Percentiles rank a stretch among this genome's conserved stretches.
Evolutionary conservation across 108 stramenopile species (phyloP).

Genomic region (Cyclotella choctawhatcheeana): DNA sequence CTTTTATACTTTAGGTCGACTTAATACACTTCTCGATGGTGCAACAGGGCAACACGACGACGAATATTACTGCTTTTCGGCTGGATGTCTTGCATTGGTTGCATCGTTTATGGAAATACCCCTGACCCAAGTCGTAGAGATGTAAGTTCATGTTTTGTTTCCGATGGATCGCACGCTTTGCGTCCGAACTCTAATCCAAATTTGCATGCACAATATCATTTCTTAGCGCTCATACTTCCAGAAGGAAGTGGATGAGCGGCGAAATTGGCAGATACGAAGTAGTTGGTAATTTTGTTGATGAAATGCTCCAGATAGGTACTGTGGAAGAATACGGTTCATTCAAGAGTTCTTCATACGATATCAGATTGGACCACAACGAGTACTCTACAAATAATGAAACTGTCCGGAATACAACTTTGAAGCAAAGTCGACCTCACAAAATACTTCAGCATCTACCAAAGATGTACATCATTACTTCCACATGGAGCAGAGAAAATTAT

Average conservation of each 20-base stretch:
- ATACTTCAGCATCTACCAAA: constrained; percentile 12
- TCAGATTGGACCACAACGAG: background rate
- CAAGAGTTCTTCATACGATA: background rate
- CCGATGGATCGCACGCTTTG: too few species aligned
- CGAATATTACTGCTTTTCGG: constrained; percentile 69
- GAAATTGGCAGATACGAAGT: constrained; percentile 58
- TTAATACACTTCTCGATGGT: constrained; percentile 8
- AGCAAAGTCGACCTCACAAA: background rate
- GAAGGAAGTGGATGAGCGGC: constrained; percentile 57
- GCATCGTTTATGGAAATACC: constrained; percentile 39
- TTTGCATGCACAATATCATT: too few species aligned
- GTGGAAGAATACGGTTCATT: constrained; percentile 8
- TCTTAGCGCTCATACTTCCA: constrained; percentile 50
- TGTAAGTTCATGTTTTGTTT: too few species aligned
- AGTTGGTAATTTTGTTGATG: constrained; percentile 63
- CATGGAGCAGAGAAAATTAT: constrained; percentile 17
- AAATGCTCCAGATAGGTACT: too few species aligned
- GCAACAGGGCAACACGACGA: background rate
- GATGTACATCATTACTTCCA: constrained; percentile 46
- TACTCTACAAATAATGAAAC: background rate
- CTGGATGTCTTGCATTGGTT: constrained; percentile 73
- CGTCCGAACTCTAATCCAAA: too few species aligned
- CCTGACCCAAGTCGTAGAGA: constrained; percentile 41
- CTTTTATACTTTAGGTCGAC: constrained; percentile 73
- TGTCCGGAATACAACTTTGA: background rate